Evolutionary conservation across 2,329 filamentous ascomycete species (phyloP), one percentile per base, ranked within the genome.

Genomic region (Arthrobotrys musiformis): DNA sequence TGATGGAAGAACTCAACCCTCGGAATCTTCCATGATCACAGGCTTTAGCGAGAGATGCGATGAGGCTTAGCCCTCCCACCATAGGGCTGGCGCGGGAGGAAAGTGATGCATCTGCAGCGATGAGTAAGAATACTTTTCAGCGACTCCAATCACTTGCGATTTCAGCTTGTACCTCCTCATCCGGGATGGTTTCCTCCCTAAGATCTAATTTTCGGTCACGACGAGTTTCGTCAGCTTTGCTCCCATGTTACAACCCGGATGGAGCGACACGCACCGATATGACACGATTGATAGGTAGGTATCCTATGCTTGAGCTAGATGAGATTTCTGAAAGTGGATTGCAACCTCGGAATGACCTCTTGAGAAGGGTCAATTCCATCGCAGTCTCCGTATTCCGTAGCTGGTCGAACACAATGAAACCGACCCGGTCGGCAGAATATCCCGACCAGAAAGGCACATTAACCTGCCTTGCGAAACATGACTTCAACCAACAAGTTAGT

Each of bases 51-150:
- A 76, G 64, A 42, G 72, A 69, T 46, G 11, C 37, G 40, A 63
- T 56, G 60, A 69, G 72, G 72, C 64, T 69, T 26, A 48, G 44
- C 44, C n/a, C 54, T 50, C 26, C 40, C 26, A 28, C 33, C 63
- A 28, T 76, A 76, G 72, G 72, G 72, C 72, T 70, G 64, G 62
- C 52, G 61, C 15, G 37, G 15, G 40, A 54, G 62, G 67, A 24
- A 8, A 26, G 50, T 40, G 37, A 64, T 56, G 44, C 42, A 44
- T 26, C 48, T 58, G 52, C 50, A 42, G 35, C 13, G 50, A 42
- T 63, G 68, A 50, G 68, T 48, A 63, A 50, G 52, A 42, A 26
- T 13, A 40, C 40, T 69, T 58, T 26, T 30, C 33, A 11, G 37
- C 63, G 37, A 58, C 54, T 56, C 70, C 61, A 58, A 63, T 58